These are phyloP conservation scores for Fistulifera pelliculosa DNA, from an alignment of 108 stramenopile genomes.

Conservation along the genomic window DNA sequence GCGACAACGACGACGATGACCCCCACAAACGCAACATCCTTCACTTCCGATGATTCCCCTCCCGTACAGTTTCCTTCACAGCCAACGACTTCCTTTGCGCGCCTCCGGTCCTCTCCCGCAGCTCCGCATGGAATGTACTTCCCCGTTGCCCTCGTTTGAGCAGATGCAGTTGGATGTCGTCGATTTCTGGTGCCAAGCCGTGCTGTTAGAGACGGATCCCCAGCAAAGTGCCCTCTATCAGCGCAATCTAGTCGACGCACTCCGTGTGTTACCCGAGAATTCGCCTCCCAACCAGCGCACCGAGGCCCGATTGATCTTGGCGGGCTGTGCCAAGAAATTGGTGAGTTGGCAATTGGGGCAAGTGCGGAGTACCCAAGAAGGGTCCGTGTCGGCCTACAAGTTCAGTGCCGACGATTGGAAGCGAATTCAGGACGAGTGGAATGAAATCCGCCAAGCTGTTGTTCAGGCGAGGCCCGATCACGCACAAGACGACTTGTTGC, in stretches of 20 bases:
- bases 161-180: conserved; percentile 1
- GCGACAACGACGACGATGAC: too few species aligned
- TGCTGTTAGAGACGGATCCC: conserved; percentile 4
- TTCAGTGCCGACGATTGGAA: neutral
- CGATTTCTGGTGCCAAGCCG: conserved; percentile 3
- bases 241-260: neutral
- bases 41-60: too few species aligned
- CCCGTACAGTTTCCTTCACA: too few species aligned
- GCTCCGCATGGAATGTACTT: conserved; percentile 2
- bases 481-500: neutral
- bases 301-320: neutral
- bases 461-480: neutral
- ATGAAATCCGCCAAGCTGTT: neutral
- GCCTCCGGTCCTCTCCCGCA: neutral
- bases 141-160: neutral
- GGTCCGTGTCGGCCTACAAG: neutral
- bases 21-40: too few species aligned
- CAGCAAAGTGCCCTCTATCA: neutral
- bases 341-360: neutral
- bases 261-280: neutral
- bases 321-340: neutral
- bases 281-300: neutral
- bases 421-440: neutral
- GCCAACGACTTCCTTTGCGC: too few species aligned
- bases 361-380: too few species aligned